Evolutionary conservation across 2,329 filamentous ascomycete species (phyloP), one percentile per base, ranked within the genome.

Genomic region (Periconia sp.): DNA sequence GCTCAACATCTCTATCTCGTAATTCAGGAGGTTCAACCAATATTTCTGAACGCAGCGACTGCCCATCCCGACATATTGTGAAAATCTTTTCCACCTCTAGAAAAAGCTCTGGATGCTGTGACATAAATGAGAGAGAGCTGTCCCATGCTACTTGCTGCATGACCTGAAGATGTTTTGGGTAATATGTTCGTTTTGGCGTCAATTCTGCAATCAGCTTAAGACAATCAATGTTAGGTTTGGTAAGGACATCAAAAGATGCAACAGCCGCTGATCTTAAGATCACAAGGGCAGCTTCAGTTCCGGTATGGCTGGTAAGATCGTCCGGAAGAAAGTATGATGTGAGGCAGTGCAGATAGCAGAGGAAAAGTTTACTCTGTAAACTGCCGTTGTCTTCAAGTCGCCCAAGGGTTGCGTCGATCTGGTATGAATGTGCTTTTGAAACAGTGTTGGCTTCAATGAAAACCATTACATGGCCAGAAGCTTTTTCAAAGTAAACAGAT

Each of bases 291-390:
- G 81, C 66, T 56, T 87, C 83, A 0, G 81, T 84, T 0, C 85
- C 84, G 0, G 82, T 86, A 6, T 68, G 65, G 0, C 60, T 45
- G 0, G 78, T 82, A 0, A 85, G 69, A 0, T 67, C 69, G 57
- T 86, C 83, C 0, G 79, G 77, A 0, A 84, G 65, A 20, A 74
- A 81, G 46, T 77, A 76, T 0, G 82, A 81, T 0, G 84, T 86
- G 0, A 85, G 52, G 0, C 79, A 82, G 55, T 87, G 83, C 0
- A 87, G 64, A 27, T 81, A 80, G 9, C 54, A 72, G 0, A 84
- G 69, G 18, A 79, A 75, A 0, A 88, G 68, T 48, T 80, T 82
- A 63, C 81, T 82, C 13, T 78, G 74, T 0, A 85, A 45, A 14
- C 71, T 80, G 0, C 79, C 80, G 55, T 79, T 82, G 17, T 82